Conservation (phyloP, 306 rosid genomes). For the Fragaria iinumae region DNA sequence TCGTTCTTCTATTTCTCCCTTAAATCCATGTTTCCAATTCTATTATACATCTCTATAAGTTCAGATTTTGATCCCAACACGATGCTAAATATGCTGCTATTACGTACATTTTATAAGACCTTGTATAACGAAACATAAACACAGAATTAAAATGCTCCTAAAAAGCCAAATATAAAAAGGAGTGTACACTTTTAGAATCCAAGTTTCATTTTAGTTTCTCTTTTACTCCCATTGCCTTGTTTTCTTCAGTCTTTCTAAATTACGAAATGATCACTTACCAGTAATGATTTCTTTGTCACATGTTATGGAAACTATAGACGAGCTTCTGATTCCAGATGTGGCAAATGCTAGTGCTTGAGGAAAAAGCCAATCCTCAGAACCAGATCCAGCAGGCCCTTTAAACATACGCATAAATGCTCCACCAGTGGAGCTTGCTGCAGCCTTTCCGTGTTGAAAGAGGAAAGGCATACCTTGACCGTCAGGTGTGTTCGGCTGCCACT, state of each 20-base stretch:
- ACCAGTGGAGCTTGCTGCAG: slow-evolving; percentile 53
- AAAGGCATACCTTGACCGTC: slow-evolving; percentile 97
- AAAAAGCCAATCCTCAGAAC: slow-evolving; percentile 68
- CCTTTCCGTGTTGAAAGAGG: slow-evolving; percentile 87
- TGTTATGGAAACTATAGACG: slow-evolving; percentile 75
- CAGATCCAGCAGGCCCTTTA: slow-evolving; percentile 70
- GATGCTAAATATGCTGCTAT: neutral
- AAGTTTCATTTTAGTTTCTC: neutral
- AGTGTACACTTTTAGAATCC: neutral
- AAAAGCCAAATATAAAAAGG: neutral
- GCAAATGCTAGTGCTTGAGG: slow-evolving; percentile 87
- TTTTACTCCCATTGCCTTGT: neutral
- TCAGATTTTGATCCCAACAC: neutral
- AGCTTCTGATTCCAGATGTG: slow-evolving; percentile 85
- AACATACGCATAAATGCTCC: slow-evolving; percentile 86
- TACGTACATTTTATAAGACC: neutral
- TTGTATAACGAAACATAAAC: neutral
- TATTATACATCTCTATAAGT: neutral
- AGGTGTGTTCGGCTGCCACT: slow-evolving; percentile 98
- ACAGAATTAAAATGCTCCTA: neutral
- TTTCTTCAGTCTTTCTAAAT: neutral
- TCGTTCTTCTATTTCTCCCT: neutral
- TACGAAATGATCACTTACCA: slow-evolving; percentile 43
- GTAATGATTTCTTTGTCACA: slow-evolving; percentile 84
- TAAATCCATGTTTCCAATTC: neutral